Conservation (phyloP, 2,329 filamentous ascomycete genomes). For the Fusarium papillatum region DNA sequence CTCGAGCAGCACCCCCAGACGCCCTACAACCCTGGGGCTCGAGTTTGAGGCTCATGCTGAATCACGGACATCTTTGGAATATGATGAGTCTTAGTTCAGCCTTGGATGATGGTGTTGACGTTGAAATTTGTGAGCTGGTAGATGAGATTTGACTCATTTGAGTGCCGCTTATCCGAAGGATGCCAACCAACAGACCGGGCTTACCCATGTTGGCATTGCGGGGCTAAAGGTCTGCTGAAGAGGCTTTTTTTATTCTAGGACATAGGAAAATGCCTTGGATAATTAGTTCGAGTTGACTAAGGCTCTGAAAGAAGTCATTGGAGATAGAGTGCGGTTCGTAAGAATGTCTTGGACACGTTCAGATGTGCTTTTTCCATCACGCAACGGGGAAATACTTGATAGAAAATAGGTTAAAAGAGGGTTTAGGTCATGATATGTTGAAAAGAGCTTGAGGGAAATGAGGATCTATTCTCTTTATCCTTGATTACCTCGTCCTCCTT, state of each 20-base stretch:
- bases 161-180: background rate
- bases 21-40: background rate
- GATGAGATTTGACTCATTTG: background rate
- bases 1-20: background rate
- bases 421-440: background rate
- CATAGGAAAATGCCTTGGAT: background rate
- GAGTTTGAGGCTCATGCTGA: background rate
- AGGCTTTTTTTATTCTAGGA: background rate
- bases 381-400: background rate
- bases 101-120: background rate
- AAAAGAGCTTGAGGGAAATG: background rate
- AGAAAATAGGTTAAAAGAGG: background rate
- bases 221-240: background rate
- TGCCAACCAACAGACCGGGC: background rate
- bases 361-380: background rate
- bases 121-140: background rate
- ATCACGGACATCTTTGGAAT: background rate
- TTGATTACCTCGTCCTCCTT: too few relatives aligned
- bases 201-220: background rate
- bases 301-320: background rate
- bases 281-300: background rate
- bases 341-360: background rate
- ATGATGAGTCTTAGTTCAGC: too few relatives aligned
- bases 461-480: too few relatives aligned
- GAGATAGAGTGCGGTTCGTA: background rate